A percentile compares a stretch with the other conserved stretches of the same genome.
These are phyloP conservation scores for Pleurotus tuoliensis DNA, from an alignment of 768 basidiomycete genomes.

Conservation along the genomic window DNA sequence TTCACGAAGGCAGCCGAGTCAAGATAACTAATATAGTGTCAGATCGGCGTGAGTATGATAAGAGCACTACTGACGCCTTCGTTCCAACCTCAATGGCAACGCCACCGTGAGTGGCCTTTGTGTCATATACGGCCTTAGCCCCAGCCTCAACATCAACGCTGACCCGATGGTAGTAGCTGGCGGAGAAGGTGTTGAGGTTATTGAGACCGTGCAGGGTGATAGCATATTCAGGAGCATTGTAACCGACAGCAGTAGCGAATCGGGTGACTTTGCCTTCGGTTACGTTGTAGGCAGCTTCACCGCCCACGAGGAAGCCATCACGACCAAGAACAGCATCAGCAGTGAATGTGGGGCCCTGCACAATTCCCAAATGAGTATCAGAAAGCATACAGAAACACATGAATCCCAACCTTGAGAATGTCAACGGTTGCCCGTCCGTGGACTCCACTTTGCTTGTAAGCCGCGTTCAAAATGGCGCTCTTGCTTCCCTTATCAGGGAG, in stretches of 20 bases:
- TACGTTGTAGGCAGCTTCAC: conserved; percentile 95
- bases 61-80: conserved; percentile 67
- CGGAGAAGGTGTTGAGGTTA: conserved; percentile 91
- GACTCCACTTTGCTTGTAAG: conserved; percentile 95
- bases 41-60: too few relatives aligned
- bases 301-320: conserved; percentile 96
- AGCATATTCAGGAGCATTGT: conserved; percentile 94
- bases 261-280: conserved; percentile 88
- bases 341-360: conserved; percentile 93
- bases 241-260: conserved; percentile 90
- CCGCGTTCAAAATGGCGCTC: conserved; percentile 75
- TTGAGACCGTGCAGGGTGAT: conserved; percentile 92
- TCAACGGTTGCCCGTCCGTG: conserved; percentile 91
- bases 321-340: conserved; percentile 94
- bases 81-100: conserved; percentile 93
- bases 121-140: conserved; percentile 95
- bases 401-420: conserved; percentile 77
- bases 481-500: conserved; percentile 85
- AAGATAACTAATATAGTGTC: conserved; percentile 52
- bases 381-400: conserved; percentile 7
- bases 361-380: neutral
- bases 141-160: conserved; percentile 89
- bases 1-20: conserved; percentile 92
- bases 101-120: conserved; percentile 82
- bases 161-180: conserved; percentile 98